Base-by-base conservation (phyloP, 768 basidiomycete genomes). In the Podaxis pistillaris region DNA sequence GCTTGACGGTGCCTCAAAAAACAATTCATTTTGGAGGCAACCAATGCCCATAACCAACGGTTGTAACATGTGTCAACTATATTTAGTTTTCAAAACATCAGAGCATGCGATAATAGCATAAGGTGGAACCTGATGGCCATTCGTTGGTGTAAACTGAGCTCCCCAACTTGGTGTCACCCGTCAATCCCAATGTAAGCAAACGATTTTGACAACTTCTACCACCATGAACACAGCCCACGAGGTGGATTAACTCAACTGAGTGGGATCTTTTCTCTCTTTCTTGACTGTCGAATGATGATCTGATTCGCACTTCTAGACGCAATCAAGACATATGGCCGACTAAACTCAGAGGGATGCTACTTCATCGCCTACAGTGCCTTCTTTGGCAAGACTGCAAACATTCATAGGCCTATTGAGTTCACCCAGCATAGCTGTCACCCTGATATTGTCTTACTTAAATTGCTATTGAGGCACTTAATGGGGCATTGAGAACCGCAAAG, bases 391-490 rank as follows among this genome's bases (percentile, higher is more conserved):
- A 82, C 81, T 12, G 79, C 76, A 0, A 73, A 83, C 63, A 79
- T 78, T 26, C 68, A 80, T 83, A 60, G 62, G 78, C 70, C 7
- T 24, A 24, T 12, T 17, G 44, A 19, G 4, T 3, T 22, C 9
- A 2, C 4, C 15, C 58, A 19, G 54, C 40, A 4, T 33, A 26
- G 9, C 24, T 63, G 36, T 37, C 1, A 11, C 26, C 38, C 38
- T 40, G 38, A 49, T 36, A 7, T 53, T 15, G 11, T 58, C 52
- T 17, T 12, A 11, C 38, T 40, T 40, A 11, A 40, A 40, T 3
- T 40, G 30, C 4, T 55, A 83, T 81, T 83, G 53, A 81, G 81
- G 81, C 11, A 82, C 80, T n/a, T n/a, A n/a, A n/a, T n/a, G n/a
- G n/a, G n/a, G n/a, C n/a, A 1, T 66, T 82, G 13, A 74, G 81